Conservation (phyloP, 495 filamentous ascomycete species). For the Immersiella caudata region DNA sequence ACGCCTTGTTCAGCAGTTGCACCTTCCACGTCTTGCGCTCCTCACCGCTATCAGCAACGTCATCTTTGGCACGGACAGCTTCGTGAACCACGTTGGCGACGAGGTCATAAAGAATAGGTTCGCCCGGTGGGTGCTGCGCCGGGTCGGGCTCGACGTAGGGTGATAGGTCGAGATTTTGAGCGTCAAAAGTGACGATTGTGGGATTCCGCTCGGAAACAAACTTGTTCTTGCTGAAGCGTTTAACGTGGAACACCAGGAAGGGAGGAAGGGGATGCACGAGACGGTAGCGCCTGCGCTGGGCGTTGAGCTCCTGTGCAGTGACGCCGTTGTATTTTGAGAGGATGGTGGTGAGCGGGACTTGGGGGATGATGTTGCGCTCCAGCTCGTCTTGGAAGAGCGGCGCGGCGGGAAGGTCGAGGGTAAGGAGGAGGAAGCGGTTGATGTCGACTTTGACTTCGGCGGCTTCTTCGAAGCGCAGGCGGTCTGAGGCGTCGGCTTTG, state of each 20-base stretch:
- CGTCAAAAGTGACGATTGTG: constrained; percentile 95
- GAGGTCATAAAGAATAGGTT: constrained; percentile 94
- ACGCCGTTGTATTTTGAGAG: constrained; percentile 93
- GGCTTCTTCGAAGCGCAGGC: constrained; percentile 91
- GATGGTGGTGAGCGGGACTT: constrained; percentile 86
- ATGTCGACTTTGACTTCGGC: constrained; percentile 74
- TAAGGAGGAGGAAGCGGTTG: constrained; percentile 83
- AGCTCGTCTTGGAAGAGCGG: constrained; percentile 95
- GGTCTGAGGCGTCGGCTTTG: constrained; percentile 82
- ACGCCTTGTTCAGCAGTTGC: constrained; percentile 62
- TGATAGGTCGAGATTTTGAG: constrained; percentile 78
- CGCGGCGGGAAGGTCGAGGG: constrained; percentile 86
- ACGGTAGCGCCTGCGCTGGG: constrained; percentile 83
- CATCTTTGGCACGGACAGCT: constrained; percentile 72
- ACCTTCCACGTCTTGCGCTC: constrained; percentile 83
- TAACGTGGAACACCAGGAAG: constrained; percentile 92
- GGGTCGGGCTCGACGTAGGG: constrained; percentile 72
- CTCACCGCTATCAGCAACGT: constrained; percentile 75
- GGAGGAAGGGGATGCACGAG: constrained; percentile 91
- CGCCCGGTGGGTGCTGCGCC: constrained; percentile 61
- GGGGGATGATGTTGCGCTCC: constrained; percentile 93
- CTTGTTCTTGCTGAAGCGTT: constrained; percentile 94
- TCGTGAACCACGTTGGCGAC: constrained; percentile 96
- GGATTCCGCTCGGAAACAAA: constrained; percentile 96
- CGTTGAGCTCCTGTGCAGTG: constrained; percentile 82